Conservation (phyloP, 1,284 basidiomycete genomes). For the Lentinula novae-zelandiae region DNA sequence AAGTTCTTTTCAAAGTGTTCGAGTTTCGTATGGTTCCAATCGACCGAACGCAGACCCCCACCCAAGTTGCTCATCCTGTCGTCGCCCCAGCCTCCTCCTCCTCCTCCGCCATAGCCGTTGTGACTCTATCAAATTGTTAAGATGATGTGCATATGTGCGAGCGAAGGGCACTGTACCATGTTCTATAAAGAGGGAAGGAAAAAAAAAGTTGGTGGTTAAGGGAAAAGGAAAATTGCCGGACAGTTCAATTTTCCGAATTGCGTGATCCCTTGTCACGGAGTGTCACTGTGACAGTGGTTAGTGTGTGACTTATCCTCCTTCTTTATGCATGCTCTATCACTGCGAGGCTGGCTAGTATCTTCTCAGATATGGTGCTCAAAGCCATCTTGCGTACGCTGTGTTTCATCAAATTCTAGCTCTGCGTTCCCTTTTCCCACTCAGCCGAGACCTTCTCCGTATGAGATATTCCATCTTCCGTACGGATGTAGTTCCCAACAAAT, state of each 20-base stretch:
- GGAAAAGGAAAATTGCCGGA: neutral
- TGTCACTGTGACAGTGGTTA: neutral
- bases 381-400: neutral
- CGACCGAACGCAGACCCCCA: slow-evolving; percentile 77
- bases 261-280: neutral
- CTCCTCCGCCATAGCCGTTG: slow-evolving; percentile 27
- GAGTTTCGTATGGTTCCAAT: slow-evolving; percentile 79
- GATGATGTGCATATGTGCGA: neutral
- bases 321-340: slow-evolving; percentile 9
- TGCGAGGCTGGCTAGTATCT: slow-evolving; percentile 1
- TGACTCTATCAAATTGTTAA: neutral
- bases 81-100: slow-evolving; percentile 51
- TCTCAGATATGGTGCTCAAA: slow-evolving; percentile 9
- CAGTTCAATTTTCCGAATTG: neutral
- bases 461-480: slow-evolving; percentile 49
- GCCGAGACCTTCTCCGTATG: slow-evolving; percentile 41
- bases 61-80: slow-evolving; percentile 88
- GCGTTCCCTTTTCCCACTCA: slow-evolving; percentile 38
- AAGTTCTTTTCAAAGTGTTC: slow-evolving; percentile 96
- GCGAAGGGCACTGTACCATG: neutral
- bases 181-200: neutral
- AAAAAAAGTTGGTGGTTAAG: neutral
- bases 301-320: neutral
- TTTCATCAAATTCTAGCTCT: slow-evolving; percentile 13
- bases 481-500: slow-evolving; percentile 41